phyloP scores from a whole-genome alignment of 106 monocot species.

The Triglochin maritima region DNA sequence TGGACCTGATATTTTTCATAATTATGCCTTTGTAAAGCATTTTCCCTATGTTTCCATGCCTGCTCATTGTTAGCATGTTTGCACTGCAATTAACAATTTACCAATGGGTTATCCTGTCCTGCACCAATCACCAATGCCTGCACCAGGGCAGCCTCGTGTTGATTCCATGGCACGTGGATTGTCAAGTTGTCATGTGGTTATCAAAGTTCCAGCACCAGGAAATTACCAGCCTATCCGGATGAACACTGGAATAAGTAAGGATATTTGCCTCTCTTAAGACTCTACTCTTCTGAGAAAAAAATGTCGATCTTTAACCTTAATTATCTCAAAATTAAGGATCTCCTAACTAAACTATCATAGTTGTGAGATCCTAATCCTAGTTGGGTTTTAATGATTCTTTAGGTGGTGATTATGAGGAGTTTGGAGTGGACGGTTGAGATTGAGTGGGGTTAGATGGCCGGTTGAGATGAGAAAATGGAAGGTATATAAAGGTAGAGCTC shows the following conservation, averaged over 20 bases:
- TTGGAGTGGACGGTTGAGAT: too few species aligned
- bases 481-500: too few species aligned
- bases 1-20: not conserved
- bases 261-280: not conserved
- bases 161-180: conserved; percentile 43
- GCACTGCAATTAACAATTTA: conserved; percentile 71
- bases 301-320: too few species aligned
- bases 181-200: conserved; percentile 71
- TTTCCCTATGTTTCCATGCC: conserved; percentile 5
- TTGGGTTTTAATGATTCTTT: too few species aligned
- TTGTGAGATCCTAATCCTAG: too few species aligned
- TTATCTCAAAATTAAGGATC: too few species aligned
- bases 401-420: too few species aligned
- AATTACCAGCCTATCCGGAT: conserved; percentile 51
- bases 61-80: conserved; percentile 42
- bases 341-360: too few species aligned
- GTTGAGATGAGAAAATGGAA: too few species aligned
- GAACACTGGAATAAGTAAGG: conserved; percentile 68
- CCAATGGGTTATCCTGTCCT: conserved; percentile 81
- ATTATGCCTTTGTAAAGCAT: not conserved
- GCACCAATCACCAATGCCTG: conserved; percentile 65
- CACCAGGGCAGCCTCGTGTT: conserved; percentile 54
- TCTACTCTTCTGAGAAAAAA: not conserved
- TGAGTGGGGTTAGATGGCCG: too few species aligned
- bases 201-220: conserved; percentile 67